phyloP scores from a whole-genome alignment of 805 yeast species.

The Kockiozyma suomiensis region DNA sequence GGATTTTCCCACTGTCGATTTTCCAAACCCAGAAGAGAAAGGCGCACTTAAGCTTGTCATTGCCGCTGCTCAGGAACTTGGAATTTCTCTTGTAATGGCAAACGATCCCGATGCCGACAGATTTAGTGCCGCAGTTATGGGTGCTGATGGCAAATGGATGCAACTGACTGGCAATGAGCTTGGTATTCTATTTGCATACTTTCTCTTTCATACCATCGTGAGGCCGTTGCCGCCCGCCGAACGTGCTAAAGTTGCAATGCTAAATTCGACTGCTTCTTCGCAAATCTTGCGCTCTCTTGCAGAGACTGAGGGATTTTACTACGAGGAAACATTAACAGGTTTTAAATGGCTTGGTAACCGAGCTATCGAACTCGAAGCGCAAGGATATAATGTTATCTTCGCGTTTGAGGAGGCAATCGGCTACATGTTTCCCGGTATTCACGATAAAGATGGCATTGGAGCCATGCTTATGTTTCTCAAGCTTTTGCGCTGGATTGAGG shows the following conservation, averaged over 20 bases:
- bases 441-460: slow-evolving; percentile 91
- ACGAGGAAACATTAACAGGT: slow-evolving; percentile 86
- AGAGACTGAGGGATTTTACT: slow-evolving; percentile 57
- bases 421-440: slow-evolving; percentile 79
- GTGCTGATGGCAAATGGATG: slow-evolving; percentile 54
- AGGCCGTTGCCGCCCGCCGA: slow-evolving; percentile 21
- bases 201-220: slow-evolving; percentile 39
- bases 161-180: slow-evolving; percentile 91
- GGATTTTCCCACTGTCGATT: slow-evolving; percentile 76
- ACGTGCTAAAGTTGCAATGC: slow-evolving; percentile 51
- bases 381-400: slow-evolving; percentile 76
- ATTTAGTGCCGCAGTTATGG: slow-evolving; percentile 76
- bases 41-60: slow-evolving; percentile 84
- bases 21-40: slow-evolving; percentile 95
- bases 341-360: slow-evolving; percentile 97
- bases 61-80: slow-evolving; percentile 55
- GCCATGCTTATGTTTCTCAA: slow-evolving; percentile 79
- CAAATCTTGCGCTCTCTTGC: slow-evolving; percentile 78
- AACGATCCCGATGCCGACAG: slow-evolving; percentile 98
- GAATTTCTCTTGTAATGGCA: slow-evolving; percentile 66
- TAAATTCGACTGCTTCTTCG: slow-evolving; percentile 92
- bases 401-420: slow-evolving; percentile 97
- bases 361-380: slow-evolving; percentile 67
- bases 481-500: slow-evolving; percentile 47
- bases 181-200: slow-evolving; percentile 80